Evolutionary conservation across 176 grass and related monocot genomes (phyloP), one percentile per base, ranked within the genome.

Genomic region (Juncus inflexus): DNA sequence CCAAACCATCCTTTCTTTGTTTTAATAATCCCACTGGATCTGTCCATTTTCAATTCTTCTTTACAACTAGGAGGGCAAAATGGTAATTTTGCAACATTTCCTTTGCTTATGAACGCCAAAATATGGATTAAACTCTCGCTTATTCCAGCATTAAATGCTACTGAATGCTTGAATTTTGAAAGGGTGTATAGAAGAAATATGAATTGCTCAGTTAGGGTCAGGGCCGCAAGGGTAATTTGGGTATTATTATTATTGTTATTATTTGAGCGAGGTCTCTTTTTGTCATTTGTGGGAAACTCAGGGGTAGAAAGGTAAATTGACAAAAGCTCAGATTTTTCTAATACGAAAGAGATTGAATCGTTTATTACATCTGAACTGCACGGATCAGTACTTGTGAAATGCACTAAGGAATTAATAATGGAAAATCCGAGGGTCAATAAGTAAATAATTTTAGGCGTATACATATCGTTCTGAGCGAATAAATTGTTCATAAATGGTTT

Each of bases 21-120:
- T 54, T 69, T 79, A 67, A 91, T 75, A 37, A 79, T 12, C 69
- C 87, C 72, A 64, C 82, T 69, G 37, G 63, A 77, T 64, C 63
- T 79, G 74, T 84, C 66, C 75, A 91, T 79, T 9, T 4, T 62
- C 51, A 89, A 15, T 64, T 97, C 94, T 61, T 89, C 94, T 74
- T 80, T 89, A 47, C 35, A 43, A 76, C 67, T 62, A 70, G 87
- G 85, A 69, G 68, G 82, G 35, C 81, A 96, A 72, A 74, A 42
- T 59, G 84, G 81, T 10, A 61, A 73, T 15, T 58, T 81, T 45
- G 72, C 37, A 28, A 28, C 43, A 81, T 6, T 63, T 75, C 82
- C 84, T 77, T 69, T 91, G 80, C 94, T 97, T 79, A 91, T 84
- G 81, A 89, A 89, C 14, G 94, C 80, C 74, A 97, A 80, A 59